phyloP scores from a whole-genome alignment of 306 rosid species.

The Geum urbanum region DNA sequence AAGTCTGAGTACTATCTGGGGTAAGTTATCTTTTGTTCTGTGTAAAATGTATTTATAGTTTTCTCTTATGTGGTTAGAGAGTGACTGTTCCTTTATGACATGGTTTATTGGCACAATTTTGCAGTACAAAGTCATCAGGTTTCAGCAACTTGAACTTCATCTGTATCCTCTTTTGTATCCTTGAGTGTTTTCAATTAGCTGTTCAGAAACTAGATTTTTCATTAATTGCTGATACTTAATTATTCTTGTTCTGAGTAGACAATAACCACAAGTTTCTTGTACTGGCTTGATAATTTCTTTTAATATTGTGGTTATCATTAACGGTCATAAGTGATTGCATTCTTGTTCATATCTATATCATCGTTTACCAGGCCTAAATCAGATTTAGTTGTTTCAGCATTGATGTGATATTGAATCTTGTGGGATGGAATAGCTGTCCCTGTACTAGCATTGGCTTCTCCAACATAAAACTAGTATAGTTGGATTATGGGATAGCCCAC shows the following conservation, averaged over 20 bases:
- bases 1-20: slow-evolving; percentile 18
- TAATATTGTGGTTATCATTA: neutral
- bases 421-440: neutral
- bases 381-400: neutral
- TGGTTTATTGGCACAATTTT: slow-evolving; percentile 48
- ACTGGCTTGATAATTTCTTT: neutral
- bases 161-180: slow-evolving; percentile 97
- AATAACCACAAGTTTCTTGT: neutral
- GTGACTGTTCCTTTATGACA: slow-evolving; percentile 37
- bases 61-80: slow-evolving; percentile 23
- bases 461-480: neutral
- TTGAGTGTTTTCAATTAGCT: slow-evolving; percentile 26
- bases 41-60: slow-evolving; percentile 19
- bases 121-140: slow-evolving; percentile 68
- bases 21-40: slow-evolving; percentile 40
- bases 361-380: neutral
- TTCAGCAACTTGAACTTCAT: slow-evolving; percentile 49
- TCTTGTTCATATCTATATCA: neutral
- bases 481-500: neutral
- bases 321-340: neutral
- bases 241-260: neutral
- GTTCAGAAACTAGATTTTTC: neutral
- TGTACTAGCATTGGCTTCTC: neutral
- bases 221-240: neutral
- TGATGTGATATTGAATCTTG: neutral